Conservation (phyloP, 768 basidiomycete genomes). For the Russula sp. region DNA sequence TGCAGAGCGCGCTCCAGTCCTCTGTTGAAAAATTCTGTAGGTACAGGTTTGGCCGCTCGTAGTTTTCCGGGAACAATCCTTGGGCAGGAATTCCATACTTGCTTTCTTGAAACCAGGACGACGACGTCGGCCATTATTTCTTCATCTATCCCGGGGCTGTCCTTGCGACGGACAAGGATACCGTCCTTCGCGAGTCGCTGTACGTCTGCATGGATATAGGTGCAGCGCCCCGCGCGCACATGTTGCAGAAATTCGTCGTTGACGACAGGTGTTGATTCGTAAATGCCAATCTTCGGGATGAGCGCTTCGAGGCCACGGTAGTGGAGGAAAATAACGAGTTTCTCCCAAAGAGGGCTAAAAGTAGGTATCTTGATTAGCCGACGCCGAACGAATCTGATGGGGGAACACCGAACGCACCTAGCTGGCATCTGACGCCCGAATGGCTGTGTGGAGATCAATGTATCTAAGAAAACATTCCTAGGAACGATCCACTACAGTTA, state of each 20-base stretch:
- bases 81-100: slow-evolving; percentile 39
- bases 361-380: background rate
- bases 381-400: background rate
- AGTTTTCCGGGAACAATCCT: slow-evolving; percentile 47
- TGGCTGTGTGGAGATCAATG: slow-evolving; percentile 43
- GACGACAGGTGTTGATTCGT: slow-evolving; percentile 38
- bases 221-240: slow-evolving; percentile 37
- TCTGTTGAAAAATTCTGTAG: slow-evolving; percentile 37
- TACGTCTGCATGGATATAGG: slow-evolving; percentile 45
- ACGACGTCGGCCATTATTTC: slow-evolving; percentile 43
- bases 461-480: slow-evolving; percentile 44
- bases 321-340: slow-evolving; percentile 38
- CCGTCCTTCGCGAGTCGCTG: slow-evolving; percentile 21
- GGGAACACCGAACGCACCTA: slow-evolving; percentile 28
- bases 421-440: slow-evolving; percentile 49
- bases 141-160: slow-evolving; percentile 4
- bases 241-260: slow-evolving; percentile 45
- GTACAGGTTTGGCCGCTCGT: slow-evolving; percentile 46
- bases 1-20: slow-evolving; percentile 47
- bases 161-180: slow-evolving; percentile 35
- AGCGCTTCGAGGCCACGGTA: slow-evolving; percentile 43
- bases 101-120: slow-evolving; percentile 46
- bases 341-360: slow-evolving; percentile 42
- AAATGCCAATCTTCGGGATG: slow-evolving; percentile 40
- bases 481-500: slow-evolving; percentile 41